Evolutionary conservation across 2,329 filamentous ascomycete genomes (phyloP).

Genomic region (Juglanconis oblonga): DNA sequence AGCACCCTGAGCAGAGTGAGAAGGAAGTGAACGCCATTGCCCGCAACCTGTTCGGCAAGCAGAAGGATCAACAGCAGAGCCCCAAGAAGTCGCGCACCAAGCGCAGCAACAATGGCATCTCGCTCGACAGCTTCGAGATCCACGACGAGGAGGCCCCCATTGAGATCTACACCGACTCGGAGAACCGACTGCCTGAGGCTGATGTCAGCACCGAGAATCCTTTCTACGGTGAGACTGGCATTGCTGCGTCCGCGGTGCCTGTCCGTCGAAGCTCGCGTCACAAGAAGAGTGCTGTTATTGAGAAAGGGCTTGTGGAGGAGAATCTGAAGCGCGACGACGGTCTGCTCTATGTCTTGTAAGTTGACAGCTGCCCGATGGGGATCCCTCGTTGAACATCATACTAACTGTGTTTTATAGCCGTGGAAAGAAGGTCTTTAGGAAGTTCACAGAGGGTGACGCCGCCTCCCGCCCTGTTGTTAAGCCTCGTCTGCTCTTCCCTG

Average conservation of each 20-base stretch:
- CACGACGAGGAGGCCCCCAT: constrained; percentile 60
- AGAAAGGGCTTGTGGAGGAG: constrained; percentile 52
- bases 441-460: constrained; percentile 49
- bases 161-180: constrained; percentile 73
- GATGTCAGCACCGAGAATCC: constrained; percentile 69
- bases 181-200: constrained; percentile 70
- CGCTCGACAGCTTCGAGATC: constrained; percentile 56
- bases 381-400: not conserved
- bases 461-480: constrained; percentile 43
- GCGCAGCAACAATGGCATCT: constrained; percentile 50
- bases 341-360: constrained; percentile 75
- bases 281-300: constrained; percentile 45
- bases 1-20: constrained; percentile 51
- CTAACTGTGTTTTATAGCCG: constrained; percentile 50
- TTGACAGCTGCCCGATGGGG: constrained; percentile 25
- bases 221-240: constrained; percentile 55
- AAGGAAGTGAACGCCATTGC: constrained; percentile 53
- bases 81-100: constrained; percentile 57
- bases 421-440: constrained; percentile 75
- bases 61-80: constrained; percentile 30
- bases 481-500: constrained; percentile 68
- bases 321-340: constrained; percentile 67
- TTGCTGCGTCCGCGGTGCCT: constrained; percentile 36
- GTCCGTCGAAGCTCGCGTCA: constrained; percentile 54
- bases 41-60: constrained; percentile 56